phyloP scores from a whole-genome alignment of 1,139 yeast species.

The Williopsis jadinii region DNA sequence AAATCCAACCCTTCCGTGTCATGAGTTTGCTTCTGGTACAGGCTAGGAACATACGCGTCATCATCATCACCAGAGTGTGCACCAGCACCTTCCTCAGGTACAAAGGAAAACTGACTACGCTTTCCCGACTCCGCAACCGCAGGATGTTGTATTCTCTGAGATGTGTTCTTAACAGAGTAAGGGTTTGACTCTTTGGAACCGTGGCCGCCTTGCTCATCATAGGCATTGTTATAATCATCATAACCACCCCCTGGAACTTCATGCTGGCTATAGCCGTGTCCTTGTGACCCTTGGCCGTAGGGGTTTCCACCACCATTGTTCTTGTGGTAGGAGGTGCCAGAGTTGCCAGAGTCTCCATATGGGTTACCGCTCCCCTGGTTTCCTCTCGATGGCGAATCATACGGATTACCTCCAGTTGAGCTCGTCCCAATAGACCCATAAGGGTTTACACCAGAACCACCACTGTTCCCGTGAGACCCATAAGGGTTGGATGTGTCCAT shows the following conservation, averaged over 20 bases:
- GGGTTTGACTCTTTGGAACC: not conserved
- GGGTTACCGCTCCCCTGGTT: not conserved
- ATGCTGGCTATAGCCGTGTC: no score
- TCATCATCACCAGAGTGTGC: not conserved
- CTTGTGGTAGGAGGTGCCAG: no score
- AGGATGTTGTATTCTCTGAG: not conserved
- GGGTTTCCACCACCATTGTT: no score
- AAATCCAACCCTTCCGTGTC: conserved; percentile 18
- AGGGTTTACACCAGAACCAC: conserved; percentile 1
- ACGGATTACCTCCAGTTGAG: not conserved
- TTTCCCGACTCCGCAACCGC: not conserved
- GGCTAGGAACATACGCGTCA: conserved; percentile 3
- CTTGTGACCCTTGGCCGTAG: no score
- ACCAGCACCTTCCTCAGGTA: conserved; percentile 2
- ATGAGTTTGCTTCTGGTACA: conserved; percentile 3
- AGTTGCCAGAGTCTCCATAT: not conserved
- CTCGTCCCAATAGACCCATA: conserved; percentile 1
- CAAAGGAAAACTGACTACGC: conserved; percentile 6
- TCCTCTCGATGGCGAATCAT: not conserved
- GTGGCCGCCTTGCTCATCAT: no score
- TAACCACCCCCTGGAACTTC: no score
- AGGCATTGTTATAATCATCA: no score
- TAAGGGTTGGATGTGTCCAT: conserved; percentile 1
- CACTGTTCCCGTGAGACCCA: not conserved
- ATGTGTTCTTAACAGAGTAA: conserved; percentile 1